Conservation (phyloP, 2,329 filamentous ascomycete species). For the Paecilomyces niveus region DNA sequence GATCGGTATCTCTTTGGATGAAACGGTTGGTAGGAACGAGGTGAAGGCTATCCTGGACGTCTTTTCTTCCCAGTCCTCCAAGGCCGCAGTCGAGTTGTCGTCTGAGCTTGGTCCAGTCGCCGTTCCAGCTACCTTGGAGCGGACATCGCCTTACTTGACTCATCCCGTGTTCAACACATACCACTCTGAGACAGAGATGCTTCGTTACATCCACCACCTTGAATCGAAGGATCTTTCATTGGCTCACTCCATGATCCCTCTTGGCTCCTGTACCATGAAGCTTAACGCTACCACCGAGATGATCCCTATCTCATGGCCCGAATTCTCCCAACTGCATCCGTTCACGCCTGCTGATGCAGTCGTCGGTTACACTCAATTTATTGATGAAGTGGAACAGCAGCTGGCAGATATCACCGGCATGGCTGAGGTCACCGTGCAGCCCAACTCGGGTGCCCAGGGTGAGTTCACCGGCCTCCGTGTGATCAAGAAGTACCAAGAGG, state of each 20-base stretch:
- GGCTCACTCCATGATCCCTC: conserved; percentile 94
- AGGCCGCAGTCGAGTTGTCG: conserved; percentile 24
- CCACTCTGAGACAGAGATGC: conserved; percentile 88
- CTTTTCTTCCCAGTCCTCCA: conserved; percentile 42
- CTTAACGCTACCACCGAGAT: conserved; percentile 91
- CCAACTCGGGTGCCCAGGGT: conserved; percentile 92
- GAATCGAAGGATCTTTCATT: conserved; percentile 92
- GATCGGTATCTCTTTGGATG: conserved; percentile 71
- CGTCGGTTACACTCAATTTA: conserved; percentile 62
- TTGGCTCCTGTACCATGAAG: conserved; percentile 98
- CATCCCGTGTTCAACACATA: conserved; percentile 93
- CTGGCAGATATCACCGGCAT: conserved; percentile 81
- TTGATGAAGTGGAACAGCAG: conserved; percentile 66
- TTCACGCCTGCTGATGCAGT: conserved; percentile 60
- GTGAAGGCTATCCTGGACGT: conserved; percentile 51
- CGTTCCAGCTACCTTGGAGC: conserved; percentile 51
- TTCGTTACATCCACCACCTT: conserved; percentile 88
- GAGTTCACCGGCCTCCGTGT: conserved; percentile 86
- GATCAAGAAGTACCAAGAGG: conserved; percentile 77
- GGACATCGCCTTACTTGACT: conserved; percentile 70
- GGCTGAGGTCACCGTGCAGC: conserved; percentile 81
- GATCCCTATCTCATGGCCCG: conserved; percentile 71
- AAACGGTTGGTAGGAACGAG: conserved; percentile 56
- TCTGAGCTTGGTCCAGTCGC: conserved; percentile 33
- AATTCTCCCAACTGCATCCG: conserved; percentile 75